Evolutionary conservation across 2,329 filamentous ascomycete genomes (phyloP).

Genomic region (Davidsoniella eucalypti): DNA sequence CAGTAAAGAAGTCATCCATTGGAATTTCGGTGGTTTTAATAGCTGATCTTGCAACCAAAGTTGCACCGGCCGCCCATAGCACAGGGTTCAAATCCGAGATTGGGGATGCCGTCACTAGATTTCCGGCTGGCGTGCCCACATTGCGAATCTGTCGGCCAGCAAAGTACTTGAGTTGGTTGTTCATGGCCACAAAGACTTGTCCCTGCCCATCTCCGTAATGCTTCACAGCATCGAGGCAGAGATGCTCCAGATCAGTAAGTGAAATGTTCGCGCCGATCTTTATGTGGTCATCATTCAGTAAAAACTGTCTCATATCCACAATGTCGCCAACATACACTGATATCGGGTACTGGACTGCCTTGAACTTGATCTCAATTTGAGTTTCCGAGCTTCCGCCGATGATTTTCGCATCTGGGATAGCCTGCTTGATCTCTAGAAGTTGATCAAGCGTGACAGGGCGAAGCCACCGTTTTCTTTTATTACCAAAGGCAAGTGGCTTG

Average conservation of each 20-base stretch:
- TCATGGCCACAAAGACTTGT: conserved; percentile 77
- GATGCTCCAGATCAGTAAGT: conserved; percentile 75
- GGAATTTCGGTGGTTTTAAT: conserved; percentile 66
- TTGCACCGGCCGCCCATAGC: conserved; percentile 71
- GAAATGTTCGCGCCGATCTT: conserved; percentile 88
- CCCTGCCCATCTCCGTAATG: conserved; percentile 56
- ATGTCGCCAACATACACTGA: conserved; percentile 93
- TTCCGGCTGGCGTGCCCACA: conserved; percentile 91
- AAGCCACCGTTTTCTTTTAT: conserved; percentile 89
- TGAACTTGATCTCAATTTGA: conserved; percentile 97
- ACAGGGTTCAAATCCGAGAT: conserved; percentile 95
- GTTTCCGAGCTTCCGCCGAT: conserved; percentile 95
- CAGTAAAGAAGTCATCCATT: conserved; percentile 83
- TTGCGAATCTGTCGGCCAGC: conserved; percentile 92
- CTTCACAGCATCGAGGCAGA: conserved; percentile 62
- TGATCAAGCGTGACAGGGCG: conserved; percentile 75
- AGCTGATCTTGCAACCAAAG: conserved; percentile 63
- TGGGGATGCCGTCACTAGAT: conserved; percentile 82
- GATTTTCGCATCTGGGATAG: conserved; percentile 73
- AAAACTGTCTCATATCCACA: conserved; percentile 67
- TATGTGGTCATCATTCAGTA: conserved; percentile 63
- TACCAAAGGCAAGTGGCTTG: conserved; percentile 72
- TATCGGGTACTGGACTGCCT: conserved; percentile 74
- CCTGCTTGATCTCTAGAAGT: conserved; percentile 78
- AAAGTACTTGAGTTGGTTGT: conserved; percentile 90